Conservation (phyloP, 176 grass and related monocot genomes). For the Carex scoparia region DNA sequence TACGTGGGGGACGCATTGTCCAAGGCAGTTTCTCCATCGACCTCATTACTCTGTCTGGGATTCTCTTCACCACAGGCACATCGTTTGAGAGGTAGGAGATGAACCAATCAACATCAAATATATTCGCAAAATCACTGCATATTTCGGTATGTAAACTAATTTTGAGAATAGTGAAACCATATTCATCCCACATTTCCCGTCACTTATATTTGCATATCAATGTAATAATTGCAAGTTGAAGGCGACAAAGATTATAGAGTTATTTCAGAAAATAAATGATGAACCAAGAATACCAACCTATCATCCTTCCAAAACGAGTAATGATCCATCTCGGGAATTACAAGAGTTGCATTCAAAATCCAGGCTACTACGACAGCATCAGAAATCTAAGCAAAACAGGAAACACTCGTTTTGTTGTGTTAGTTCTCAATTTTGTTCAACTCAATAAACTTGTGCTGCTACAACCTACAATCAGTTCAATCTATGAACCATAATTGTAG, state of each 20-base stretch:
- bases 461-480: not conserved
- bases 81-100: conserved; percentile 73
- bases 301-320: conserved; percentile 91
- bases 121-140: conserved; percentile 78
- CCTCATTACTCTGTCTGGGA: conserved; percentile 81
- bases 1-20: conserved; percentile 90
- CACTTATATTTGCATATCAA: not conserved
- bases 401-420: not conserved
- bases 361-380: conserved; percentile 89
- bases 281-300: conserved; percentile 31
- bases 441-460: not conserved
- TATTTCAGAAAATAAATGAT: not conserved
- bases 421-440: not conserved
- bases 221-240: not conserved
- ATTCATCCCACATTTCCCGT: not conserved
- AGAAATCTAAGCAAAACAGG: conserved; percentile 58
- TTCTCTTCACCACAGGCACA: conserved; percentile 69
- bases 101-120: conserved; percentile 93
- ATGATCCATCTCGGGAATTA: conserved; percentile 83
- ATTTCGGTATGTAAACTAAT: not conserved
- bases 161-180: not conserved
- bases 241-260: not conserved
- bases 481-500: not conserved
- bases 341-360: conserved; percentile 91
- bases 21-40: conserved; percentile 94